Percentiles rank a stretch among this genome's conserved stretches.
phyloP scores from a whole-genome alignment of 345 rosid genomes.

The Rhodamnia rubescens region DNA sequence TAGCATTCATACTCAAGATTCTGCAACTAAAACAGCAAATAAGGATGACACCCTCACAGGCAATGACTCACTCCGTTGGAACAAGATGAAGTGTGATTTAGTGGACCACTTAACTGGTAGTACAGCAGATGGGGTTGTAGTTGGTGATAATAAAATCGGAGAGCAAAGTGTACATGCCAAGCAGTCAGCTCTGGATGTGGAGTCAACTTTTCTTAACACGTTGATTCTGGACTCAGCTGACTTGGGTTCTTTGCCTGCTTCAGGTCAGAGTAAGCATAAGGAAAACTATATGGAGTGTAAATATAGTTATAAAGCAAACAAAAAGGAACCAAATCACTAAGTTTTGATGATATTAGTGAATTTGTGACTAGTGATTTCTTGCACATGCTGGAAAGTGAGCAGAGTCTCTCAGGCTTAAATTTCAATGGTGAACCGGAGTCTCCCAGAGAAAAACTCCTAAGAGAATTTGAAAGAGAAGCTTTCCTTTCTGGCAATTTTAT shows the following conservation, averaged over 20 bases:
- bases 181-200: conserved; percentile 14
- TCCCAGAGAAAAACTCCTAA: conserved; percentile 63
- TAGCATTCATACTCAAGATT: conserved; percentile 12
- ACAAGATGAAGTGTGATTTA: conserved; percentile 8
- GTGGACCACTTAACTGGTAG: background rate
- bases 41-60: conserved; percentile 40
- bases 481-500: conserved; percentile 36
- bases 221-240: conserved; percentile 22
- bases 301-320: conserved; percentile 27
- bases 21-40: conserved; percentile 35
- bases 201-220: conserved; percentile 17
- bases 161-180: conserved; percentile 3
- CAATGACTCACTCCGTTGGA: conserved; percentile 15
- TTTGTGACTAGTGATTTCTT: conserved; percentile 62
- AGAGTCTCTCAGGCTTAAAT: conserved; percentile 15
- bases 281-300: conserved; percentile 23
- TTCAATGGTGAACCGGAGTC: conserved; percentile 58
- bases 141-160: conserved; percentile 18
- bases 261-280: conserved; percentile 13
- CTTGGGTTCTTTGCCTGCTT: conserved; percentile 13
- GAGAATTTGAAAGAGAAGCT: conserved; percentile 68
- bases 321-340: conserved; percentile 25
- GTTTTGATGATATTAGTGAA: conserved; percentile 57
- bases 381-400: conserved; percentile 47
- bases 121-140: background rate